Base-by-base conservation (phyloP, 768 basidiomycete genomes). In the Amanita brunnescens region DNA sequence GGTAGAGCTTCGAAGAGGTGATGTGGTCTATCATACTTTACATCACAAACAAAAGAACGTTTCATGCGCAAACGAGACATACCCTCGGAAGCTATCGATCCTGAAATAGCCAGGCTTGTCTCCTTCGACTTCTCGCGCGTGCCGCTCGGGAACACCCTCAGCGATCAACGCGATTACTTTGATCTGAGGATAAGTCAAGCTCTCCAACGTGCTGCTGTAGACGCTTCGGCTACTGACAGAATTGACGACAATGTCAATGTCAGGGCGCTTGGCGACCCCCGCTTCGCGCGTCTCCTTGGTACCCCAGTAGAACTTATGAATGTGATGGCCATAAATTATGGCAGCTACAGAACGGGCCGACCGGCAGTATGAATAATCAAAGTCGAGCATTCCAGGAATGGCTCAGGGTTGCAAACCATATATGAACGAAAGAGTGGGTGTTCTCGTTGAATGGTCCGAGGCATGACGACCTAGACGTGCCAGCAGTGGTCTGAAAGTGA, bases 271-370 rank as follows among this genome's bases (percentile, higher is more conserved):
- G 69, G 81, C 77, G 58, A 87, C 82, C 94, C 95, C 63, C 97
- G 95, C 49, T 80, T 81, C 58, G 96, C 77, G 50, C 81, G 95
- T 95, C 77, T 98, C 96, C 75, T 91, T 92, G 35, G 96, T 98
- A 51, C 96, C 96, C 96, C 96, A 98, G 80, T 99, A 98, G 81
- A 99, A 97, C 76, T 99, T 99, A 74, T 99, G 96, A 70, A 97
- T 96, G 74, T 98, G 95, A 73, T 98, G 95, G 16, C 95, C 95
- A 70, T 99, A 99, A 65, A 99, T 96, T 94, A 98, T 99, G 34
- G 96, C 96, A 24, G 96, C 94, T 57, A 98, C 96, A 40, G 85
- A 88, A 33, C 96, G 93, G n/a, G 86, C 79, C 41, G 79, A 68
- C 56, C 96, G 89, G 14, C 94, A 94, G 71, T 96, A 99, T 12